phyloP scores from a whole-genome alignment of 148 eudicot species.

The Cornus kousa region DNA sequence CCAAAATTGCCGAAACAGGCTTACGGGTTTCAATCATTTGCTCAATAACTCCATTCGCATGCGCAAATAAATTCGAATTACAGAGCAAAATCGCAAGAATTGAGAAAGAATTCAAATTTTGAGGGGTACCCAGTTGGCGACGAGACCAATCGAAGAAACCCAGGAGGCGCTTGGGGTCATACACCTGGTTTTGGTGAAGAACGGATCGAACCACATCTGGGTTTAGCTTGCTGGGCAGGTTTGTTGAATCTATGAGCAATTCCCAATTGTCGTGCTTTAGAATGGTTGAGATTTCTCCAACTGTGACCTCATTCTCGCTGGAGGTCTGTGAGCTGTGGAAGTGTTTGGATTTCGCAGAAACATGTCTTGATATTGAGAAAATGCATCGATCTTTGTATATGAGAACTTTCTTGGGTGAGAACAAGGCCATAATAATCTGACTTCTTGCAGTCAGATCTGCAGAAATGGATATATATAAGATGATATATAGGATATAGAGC shows the following conservation, averaged over 20 bases:
- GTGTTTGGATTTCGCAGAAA: background rate
- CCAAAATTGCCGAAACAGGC: conserved; percentile 32
- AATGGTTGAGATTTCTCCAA: conserved; percentile 42
- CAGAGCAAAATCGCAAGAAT: conserved; percentile 54
- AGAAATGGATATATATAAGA: too few species aligned
- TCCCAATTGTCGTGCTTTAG: conserved; percentile 57
- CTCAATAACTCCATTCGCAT: conserved; percentile 46
- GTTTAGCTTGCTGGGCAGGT: conserved; percentile 41
- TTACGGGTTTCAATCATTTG: conserved; percentile 35
- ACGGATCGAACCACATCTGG: conserved; percentile 72
- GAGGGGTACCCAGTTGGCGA: conserved; percentile 52
- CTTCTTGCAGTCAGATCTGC: background rate
- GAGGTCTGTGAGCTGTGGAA: conserved; percentile 13
- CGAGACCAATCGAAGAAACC: conserved; percentile 73
- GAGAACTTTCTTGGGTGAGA: background rate
- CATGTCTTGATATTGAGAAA: conserved; percentile 5
- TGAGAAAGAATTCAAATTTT: conserved; percentile 52
- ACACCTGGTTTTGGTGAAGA: conserved; percentile 36
- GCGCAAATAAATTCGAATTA: conserved; percentile 33
- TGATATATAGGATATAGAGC: too few species aligned
- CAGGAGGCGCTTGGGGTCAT: conserved; percentile 53
- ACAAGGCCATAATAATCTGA: background rate
- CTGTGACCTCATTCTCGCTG: conserved; percentile 19
- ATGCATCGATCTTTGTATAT: background rate
- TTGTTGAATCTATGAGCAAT: conserved; percentile 48